Percentiles rank a stretch among this genome's conserved stretches.
Conservation (phyloP, 2,329 filamentous ascomycete genomes). For the Thelonectria olida region DNA sequence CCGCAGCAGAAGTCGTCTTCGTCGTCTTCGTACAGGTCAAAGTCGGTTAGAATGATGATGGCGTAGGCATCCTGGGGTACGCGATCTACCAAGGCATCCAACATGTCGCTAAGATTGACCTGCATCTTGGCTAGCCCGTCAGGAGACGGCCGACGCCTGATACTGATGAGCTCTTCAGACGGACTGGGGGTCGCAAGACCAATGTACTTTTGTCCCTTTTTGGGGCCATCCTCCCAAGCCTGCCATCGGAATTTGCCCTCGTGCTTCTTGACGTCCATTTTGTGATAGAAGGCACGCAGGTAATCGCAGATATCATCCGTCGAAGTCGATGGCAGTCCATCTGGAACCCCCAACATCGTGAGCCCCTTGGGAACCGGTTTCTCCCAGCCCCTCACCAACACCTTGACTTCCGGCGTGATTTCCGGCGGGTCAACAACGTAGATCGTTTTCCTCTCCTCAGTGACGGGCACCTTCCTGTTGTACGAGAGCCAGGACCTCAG, state of each 20-base stretch:
- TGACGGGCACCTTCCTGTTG: constrained; percentile 59
- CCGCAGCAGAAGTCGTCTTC: constrained; percentile 75
- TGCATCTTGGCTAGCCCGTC: constrained; percentile 60
- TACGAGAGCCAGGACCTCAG: constrained; percentile 59
- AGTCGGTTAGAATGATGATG: constrained; percentile 63
- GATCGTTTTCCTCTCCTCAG: constrained; percentile 54
- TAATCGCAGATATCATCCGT: constrained; percentile 48
- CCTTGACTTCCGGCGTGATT: constrained; percentile 44
- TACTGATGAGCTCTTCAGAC: constrained; percentile 51
- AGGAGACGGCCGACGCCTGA: constrained; percentile 59
- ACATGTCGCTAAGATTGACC: constrained; percentile 68
- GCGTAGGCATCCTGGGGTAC: constrained; percentile 68
- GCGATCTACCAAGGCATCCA: constrained; percentile 63
- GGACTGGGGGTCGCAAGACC: constrained; percentile 51
- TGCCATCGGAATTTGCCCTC: constrained; percentile 54
- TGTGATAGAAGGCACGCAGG: constrained; percentile 60
- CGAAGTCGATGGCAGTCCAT: constrained; percentile 33
- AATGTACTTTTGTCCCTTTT: constrained; percentile 46
- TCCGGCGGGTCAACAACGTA: constrained; percentile 62
- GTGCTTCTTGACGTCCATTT: constrained; percentile 58
- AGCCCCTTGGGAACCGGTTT: constrained; percentile 32
- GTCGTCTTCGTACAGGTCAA: constrained; percentile 73
- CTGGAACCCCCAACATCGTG: not conserved
- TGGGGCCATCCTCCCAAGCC: constrained; percentile 52
- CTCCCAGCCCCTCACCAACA: constrained; percentile 55